Percentiles rank a stretch among this genome's conserved stretches.
These are phyloP conservation scores for Sporothrix sp. DNA, from an alignment of 2,329 filamentous ascomycete genomes.

Conservation along the genomic window DNA sequence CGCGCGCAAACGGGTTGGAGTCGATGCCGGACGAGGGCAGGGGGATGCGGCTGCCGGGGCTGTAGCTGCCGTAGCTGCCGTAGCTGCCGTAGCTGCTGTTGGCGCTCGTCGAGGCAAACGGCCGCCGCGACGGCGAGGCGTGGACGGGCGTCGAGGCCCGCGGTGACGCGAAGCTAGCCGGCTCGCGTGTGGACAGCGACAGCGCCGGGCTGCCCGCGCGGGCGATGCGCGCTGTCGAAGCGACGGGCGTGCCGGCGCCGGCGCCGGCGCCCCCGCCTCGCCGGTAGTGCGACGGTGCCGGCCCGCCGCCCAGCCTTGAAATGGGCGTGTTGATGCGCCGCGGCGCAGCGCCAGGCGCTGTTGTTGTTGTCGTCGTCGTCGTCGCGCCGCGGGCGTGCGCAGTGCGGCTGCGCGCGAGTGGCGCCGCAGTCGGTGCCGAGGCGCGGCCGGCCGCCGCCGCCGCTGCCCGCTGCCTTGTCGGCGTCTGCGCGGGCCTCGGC, in stretches of 20 bases:
- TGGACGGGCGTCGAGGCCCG: constrained; percentile 31
- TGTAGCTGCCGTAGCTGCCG: no score
- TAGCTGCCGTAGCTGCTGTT: no score
- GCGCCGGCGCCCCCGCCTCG: constrained; percentile 15
- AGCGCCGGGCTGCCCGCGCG: constrained; percentile 36
- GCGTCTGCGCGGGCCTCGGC: not conserved
- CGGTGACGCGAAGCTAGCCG: constrained; percentile 45
- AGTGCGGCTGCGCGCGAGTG: not conserved
- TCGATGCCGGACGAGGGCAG: constrained; percentile 14
- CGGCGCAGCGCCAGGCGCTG: constrained; percentile 27
- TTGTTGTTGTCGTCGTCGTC: constrained; percentile 3
- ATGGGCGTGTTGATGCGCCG: constrained; percentile 36
- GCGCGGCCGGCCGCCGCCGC: not conserved
- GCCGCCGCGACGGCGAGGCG: not conserved
- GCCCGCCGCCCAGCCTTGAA: constrained; percentile 26
- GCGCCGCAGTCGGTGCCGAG: not conserved
- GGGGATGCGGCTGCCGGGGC: constrained; percentile 34
- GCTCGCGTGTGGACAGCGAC: constrained; percentile 29
- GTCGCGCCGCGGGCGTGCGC: not conserved
- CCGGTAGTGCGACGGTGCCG: constrained; percentile 1
- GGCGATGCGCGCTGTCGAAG: constrained; percentile 31
- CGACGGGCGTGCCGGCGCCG: not conserved
- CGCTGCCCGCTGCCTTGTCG: not conserved
- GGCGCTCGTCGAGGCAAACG: not conserved
- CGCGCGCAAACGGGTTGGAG: constrained; percentile 14